Conservation (phyloP, 305 asterid genomes). For the Fraxinus latifolia region DNA sequence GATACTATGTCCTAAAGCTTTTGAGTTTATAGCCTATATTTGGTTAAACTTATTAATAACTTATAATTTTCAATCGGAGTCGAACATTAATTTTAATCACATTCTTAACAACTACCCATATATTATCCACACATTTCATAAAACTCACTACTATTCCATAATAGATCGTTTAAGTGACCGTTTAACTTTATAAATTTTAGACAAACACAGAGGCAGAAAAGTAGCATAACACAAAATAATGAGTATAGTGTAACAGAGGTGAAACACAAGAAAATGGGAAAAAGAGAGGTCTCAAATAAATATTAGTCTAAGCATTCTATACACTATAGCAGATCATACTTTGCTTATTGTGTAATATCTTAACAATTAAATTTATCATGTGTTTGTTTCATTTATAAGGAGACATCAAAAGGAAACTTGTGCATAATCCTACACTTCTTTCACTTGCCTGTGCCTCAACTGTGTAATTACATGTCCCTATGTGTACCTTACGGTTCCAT, state of each 20-base stretch:
- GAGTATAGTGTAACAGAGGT: not conserved
- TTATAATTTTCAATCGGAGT: not conserved
- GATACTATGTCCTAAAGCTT: not conserved
- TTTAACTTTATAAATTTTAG: not conserved
- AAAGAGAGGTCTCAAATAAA: not conserved
- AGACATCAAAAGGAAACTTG: conserved; percentile 38
- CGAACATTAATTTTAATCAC: not conserved
- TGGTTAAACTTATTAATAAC: not conserved
- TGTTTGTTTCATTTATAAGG: conserved; percentile 38
- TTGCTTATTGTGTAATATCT: conserved; percentile 38
- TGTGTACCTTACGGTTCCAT: conserved; percentile 80
- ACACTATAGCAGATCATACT: conserved; percentile 27
- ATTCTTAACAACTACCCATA: not conserved
- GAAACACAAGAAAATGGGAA: not conserved
- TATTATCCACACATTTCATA: not conserved
- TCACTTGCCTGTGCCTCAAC: conserved; percentile 33
- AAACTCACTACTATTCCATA: not conserved
- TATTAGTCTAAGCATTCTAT: conserved; percentile 22
- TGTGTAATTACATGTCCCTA: conserved; percentile 65
- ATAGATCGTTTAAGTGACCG: not conserved
- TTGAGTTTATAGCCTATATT: not conserved
- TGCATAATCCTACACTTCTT: conserved; percentile 37
- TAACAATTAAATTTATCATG: conserved; percentile 41
- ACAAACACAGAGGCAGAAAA: not conserved
- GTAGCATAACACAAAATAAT: not conserved